These are phyloP conservation scores for Nicotiana otophora DNA, from an alignment of 257 asterid species.

Conservation along the genomic window DNA sequence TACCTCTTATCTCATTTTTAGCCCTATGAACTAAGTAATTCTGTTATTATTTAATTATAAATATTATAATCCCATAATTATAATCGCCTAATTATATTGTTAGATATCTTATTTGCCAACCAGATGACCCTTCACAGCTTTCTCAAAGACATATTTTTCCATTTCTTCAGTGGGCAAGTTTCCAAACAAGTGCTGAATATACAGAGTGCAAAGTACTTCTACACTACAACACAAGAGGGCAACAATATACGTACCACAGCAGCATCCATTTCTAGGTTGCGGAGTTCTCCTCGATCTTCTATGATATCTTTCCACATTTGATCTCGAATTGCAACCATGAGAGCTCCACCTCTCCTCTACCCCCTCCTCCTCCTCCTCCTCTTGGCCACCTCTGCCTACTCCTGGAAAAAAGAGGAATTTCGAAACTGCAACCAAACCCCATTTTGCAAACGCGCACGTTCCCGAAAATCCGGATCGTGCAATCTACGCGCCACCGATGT, in stretches of 20 bases:
- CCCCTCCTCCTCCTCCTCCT: constrained; percentile 21
- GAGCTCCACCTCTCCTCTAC: not conserved
- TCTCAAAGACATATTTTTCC: too few relatives aligned
- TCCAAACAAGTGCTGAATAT: not conserved
- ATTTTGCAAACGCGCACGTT: constrained; percentile 90
- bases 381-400: constrained; percentile 31
- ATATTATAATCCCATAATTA: too few relatives aligned
- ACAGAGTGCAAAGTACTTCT: not conserved
- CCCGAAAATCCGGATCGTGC: constrained; percentile 57
- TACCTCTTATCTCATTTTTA: too few relatives aligned
- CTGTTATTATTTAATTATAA: too few relatives aligned
- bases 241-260: not conserved
- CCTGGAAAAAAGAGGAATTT: constrained; percentile 95
- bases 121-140: too few relatives aligned
- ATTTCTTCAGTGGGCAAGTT: too few relatives aligned
- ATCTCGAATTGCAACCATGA: constrained; percentile 11
- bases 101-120: too few relatives aligned
- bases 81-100: too few relatives aligned
- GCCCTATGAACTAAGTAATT: too few relatives aligned
- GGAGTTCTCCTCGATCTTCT: not conserved
- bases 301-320: constrained; percentile 6
- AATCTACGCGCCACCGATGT: constrained; percentile 56
- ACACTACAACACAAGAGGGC: not conserved
- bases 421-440: constrained; percentile 90
- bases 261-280: not conserved